Evolutionary conservation across 202 grass and related monocot species (phyloP).

Genomic region (Cymbopogon flexuosus): DNA sequence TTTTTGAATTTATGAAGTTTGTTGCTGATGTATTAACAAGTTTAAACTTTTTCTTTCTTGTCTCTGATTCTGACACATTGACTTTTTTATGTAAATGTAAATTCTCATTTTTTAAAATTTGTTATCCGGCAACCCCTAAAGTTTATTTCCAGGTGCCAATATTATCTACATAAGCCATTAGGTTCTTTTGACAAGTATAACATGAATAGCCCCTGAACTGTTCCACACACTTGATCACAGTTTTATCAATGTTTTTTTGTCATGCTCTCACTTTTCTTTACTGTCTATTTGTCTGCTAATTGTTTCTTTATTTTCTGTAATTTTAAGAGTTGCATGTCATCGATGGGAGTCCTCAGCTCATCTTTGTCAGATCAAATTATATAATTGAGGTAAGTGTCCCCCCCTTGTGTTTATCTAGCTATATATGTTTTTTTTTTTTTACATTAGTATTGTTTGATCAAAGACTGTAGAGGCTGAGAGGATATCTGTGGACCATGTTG

Average conservation of each 20-base stretch:
- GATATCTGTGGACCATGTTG: slow-evolving; percentile 81
- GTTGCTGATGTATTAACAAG: neutral
- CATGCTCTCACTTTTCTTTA: neutral
- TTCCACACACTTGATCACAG: neutral
- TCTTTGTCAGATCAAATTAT: slow-evolving; percentile 97
- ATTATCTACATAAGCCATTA: neutral
- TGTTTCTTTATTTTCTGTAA: slow-evolving; percentile 28
- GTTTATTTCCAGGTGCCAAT: neutral
- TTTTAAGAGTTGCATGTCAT: slow-evolving; percentile 92
- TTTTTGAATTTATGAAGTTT: neutral
- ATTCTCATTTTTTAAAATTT: neutral
- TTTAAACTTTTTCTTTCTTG: neutral
- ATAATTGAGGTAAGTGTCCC: slow-evolving; percentile 83
- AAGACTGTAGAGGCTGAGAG: slow-evolving; percentile 42
- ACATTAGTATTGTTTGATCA: neutral
- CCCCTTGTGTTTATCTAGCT: slow-evolving; percentile 17
- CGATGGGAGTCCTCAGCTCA: slow-evolving; percentile 91
- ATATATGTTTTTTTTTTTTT: slow-evolving; percentile 5
- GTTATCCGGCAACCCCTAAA: neutral
- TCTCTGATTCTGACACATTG: neutral
- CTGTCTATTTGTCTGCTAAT: slow-evolving; percentile 6
- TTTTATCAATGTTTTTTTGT: slow-evolving; percentile 14
- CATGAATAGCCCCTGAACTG: neutral
- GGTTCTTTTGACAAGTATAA: neutral
- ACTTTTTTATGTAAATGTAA: neutral